phyloP scores from a whole-genome alignment of 2,329 filamentous ascomycete genomes.

The Fusarium sp. region DNA sequence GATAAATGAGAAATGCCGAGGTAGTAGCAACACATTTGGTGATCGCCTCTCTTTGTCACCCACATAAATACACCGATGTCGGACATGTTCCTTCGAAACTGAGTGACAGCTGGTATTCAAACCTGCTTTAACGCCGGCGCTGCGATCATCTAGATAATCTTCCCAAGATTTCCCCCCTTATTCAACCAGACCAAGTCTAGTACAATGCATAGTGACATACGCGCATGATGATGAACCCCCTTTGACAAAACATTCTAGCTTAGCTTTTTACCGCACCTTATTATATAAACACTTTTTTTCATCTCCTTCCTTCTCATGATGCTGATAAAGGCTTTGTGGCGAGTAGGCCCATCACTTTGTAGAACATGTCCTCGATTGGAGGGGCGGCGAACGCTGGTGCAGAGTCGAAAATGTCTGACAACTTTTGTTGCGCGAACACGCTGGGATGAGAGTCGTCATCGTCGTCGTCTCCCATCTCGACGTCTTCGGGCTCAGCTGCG shows the following conservation, averaged over 20 bases:
- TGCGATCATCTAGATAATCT: slow-evolving; percentile 19
- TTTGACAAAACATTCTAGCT: slow-evolving; percentile 25
- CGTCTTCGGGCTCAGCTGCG: slow-evolving; percentile 57
- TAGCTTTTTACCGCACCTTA: slow-evolving; percentile 18
- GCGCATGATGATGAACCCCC: background rate
- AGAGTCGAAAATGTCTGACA: slow-evolving; percentile 77
- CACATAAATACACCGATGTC: slow-evolving; percentile 24
- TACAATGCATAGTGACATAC: slow-evolving; percentile 32
- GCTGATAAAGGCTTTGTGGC: slow-evolving; percentile 64
- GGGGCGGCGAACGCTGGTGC: slow-evolving; percentile 76
- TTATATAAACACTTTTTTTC: slow-evolving; percentile 30
- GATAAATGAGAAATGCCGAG: slow-evolving; percentile 28
- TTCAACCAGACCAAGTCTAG: slow-evolving; percentile 35
- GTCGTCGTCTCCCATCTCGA: slow-evolving; percentile 61
- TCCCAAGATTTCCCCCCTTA: slow-evolving; percentile 7
- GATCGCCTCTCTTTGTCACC: slow-evolving; percentile 31
- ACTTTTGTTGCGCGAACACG: slow-evolving; percentile 74
- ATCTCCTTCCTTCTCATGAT: slow-evolving; percentile 29
- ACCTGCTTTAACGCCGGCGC: slow-evolving; percentile 36
- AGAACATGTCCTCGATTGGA: slow-evolving; percentile 80
- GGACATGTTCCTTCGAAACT: slow-evolving; percentile 16
- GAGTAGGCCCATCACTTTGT: slow-evolving; percentile 73
- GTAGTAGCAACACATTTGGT: slow-evolving; percentile 33
- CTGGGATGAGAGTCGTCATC: slow-evolving; percentile 64
- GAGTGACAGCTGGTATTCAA: slow-evolving; percentile 25